Conservation (phyloP, 345 rosid species). For the Anacardium occidentale region DNA sequence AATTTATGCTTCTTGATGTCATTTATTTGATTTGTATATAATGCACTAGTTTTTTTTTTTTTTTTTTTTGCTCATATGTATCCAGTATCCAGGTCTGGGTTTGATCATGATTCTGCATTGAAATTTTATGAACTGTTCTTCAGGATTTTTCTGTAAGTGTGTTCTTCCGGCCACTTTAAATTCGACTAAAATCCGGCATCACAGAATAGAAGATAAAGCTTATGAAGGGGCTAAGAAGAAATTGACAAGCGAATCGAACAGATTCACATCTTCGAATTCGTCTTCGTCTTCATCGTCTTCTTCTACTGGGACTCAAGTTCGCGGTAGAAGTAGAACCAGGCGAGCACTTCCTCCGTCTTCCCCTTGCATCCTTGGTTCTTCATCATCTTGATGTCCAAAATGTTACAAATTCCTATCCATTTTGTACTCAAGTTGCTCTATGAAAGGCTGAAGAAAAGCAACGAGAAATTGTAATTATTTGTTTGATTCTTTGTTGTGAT, state of each 20-base stretch:
- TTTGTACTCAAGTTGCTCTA: constrained; percentile 15
- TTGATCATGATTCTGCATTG: constrained; percentile 20
- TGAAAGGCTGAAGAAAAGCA: constrained; percentile 8
- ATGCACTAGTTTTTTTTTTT: background rate
- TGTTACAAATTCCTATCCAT: background rate
- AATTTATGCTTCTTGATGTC: background rate
- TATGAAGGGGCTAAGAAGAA: constrained; percentile 65
- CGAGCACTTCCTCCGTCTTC: constrained; percentile 58
- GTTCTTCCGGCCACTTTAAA: constrained; percentile 81
- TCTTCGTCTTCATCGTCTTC: constrained; percentile 63
- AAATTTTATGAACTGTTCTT: constrained; percentile 1
- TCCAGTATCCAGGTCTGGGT: constrained; percentile 1
- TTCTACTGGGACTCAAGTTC: constrained; percentile 44
- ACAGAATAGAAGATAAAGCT: constrained; percentile 57
- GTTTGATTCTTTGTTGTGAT: constrained; percentile 11
- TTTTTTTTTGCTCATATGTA: background rate
- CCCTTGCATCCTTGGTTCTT: constrained; percentile 47
- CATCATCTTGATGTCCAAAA: constrained; percentile 31
- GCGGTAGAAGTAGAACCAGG: constrained; percentile 76
- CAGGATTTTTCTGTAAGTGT: constrained; percentile 87
- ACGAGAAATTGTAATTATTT: background rate
- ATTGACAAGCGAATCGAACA: constrained; percentile 44
- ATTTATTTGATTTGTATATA: no score
- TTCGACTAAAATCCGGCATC: constrained; percentile 57
- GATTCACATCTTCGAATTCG: constrained; percentile 45